Percentiles rank a stretch among this genome's conserved stretches.
Conservation (phyloP, 2,329 filamentous ascomycete species). For the Fusarium sp. region DNA sequence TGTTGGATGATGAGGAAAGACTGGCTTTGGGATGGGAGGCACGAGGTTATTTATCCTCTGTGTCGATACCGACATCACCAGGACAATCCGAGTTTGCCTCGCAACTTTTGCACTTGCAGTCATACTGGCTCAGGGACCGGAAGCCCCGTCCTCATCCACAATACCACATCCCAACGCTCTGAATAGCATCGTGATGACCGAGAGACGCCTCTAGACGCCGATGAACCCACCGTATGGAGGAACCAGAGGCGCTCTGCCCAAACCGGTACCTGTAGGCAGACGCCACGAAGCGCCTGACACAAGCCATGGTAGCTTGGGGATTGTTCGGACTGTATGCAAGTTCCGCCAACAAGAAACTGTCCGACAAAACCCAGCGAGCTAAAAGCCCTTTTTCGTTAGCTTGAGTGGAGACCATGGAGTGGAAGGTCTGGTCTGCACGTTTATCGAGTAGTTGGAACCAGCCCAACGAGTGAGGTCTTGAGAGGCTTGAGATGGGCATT, state of each 20-base stretch:
- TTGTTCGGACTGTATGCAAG: not conserved
- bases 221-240: constrained; percentile 2
- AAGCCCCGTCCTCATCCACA: constrained; percentile 33
- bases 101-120: constrained; percentile 13
- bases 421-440: not conserved
- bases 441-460: not conserved
- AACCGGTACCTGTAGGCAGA: constrained; percentile 31
- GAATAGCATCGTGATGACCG: constrained; percentile 2
- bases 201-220: constrained; percentile 9
- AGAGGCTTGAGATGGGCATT: constrained; percentile 4
- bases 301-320: not conserved
- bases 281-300: constrained; percentile 32
- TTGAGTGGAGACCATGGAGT: not conserved
- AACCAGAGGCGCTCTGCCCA: constrained; percentile 14
- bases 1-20: constrained; percentile 33
- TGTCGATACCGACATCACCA: not conserved
- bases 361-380: constrained; percentile 1
- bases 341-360: constrained; percentile 18
- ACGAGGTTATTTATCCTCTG: constrained; percentile 43
- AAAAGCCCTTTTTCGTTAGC: not conserved
- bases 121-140: constrained; percentile 22
- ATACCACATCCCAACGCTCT: constrained; percentile 15
- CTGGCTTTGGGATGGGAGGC: constrained; percentile 4
- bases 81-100: not conserved
- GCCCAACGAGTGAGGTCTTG: constrained; percentile 1